Evolutionary conservation across 108 stramenopile species (phyloP), one percentile per base, ranked within the genome.

Genomic region (Thalassiosira profunda): DNA sequence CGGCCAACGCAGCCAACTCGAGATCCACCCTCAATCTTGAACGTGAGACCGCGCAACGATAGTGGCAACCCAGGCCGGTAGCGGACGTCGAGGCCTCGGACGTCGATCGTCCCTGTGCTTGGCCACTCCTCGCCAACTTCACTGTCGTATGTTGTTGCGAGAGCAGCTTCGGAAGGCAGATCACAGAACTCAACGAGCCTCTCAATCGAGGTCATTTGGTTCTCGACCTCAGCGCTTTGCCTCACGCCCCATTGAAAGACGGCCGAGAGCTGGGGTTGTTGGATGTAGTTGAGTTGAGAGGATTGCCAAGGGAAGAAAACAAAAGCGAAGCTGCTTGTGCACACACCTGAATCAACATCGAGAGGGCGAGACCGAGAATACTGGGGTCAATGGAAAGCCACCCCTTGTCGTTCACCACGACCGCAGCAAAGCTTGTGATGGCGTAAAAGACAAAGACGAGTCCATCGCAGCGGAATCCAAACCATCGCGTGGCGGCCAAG

Each of bases 131-230:
- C 6, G 26, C 33, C 34, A 30, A 89, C 42, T 10, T 61, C 46
- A 2, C 80, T 64, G 56, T 91, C 93, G 26, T 26, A 49, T 11
- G 81, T 78, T 25, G 63, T 74, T 25, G 56, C 48, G 29, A 91
- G 80, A 14, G 86, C 76, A 7, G 86, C 93, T 51, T 94, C 90
- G 3, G 88, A 55, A 35, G 81, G 69, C 30, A 94, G 36, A 28
- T 90, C 67, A 23, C 87, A 70, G 72, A 83, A 94, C 18, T 53
- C 84, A 8, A 83, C 43, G 6, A 94, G 87, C 26, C 93, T 75
- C 67, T 94, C 93, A 5, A 97, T 92, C 20, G 89, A 81, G 40
- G 97, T 89, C 91, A 99, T 97, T 36, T 92, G 92, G 52, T 94
- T 95, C 21, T 88, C 89, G 2, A 97, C 92, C 69, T 98, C 95